Conservation (phyloP, 2,329 filamentous ascomycete genomes). For the Pseudogymnoascus sp. region DNA sequence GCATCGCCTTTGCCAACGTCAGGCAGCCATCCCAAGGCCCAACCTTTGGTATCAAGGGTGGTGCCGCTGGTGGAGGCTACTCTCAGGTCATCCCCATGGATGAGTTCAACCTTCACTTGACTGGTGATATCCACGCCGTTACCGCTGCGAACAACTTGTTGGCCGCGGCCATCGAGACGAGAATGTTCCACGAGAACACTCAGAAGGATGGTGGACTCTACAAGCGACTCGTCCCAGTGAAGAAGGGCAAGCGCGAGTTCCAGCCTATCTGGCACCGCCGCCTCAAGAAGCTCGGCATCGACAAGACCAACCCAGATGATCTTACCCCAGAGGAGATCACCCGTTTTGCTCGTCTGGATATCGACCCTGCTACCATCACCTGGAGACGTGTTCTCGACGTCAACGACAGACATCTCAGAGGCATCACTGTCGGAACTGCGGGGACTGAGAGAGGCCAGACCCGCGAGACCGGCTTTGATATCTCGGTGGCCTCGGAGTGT, state of each 20-base stretch:
- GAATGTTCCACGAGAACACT: conserved; percentile 96
- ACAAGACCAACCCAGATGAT: conserved; percentile 87
- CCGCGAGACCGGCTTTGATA: conserved; percentile 90
- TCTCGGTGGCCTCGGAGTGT: conserved; percentile 93
- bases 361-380: conserved; percentile 93
- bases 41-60: conserved; percentile 98
- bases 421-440: conserved; percentile 81
- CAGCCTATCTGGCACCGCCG: conserved; percentile 86
- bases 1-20: conserved; percentile 91
- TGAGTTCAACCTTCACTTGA: conserved; percentile 96
- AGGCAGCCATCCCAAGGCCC: conserved; percentile 94
- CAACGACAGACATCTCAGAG: conserved; percentile 88
- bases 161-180: conserved; percentile 91
- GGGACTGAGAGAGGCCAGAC: conserved; percentile 84
- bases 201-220: conserved; percentile 87
- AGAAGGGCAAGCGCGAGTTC: conserved; percentile 85
- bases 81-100: conserved; percentile 99
- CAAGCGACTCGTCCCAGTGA: conserved; percentile 76
- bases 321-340: conserved; percentile 82
- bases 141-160: conserved; percentile 95
- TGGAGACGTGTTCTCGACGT: conserved; percentile 96
- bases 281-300: conserved; percentile 89
- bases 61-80: conserved; percentile 93
- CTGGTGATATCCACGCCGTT: conserved; percentile 95
- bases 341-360: conserved; percentile 87